Evolutionary conservation across 2,329 filamentous ascomycete species (phyloP).

Genomic region (Fusarium nematophilum): DNA sequence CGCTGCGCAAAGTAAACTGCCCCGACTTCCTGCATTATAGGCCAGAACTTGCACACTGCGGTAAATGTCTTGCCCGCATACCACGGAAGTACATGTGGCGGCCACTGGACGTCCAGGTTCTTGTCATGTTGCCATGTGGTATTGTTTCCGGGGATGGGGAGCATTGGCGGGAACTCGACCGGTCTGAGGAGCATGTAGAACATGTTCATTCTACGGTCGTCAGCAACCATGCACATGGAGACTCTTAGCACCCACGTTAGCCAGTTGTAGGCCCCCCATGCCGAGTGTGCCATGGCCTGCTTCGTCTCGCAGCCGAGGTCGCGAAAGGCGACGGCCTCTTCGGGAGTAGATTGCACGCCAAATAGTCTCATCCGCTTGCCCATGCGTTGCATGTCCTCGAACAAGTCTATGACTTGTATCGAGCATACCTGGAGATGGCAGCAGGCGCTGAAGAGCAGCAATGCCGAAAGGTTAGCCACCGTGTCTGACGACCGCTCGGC

Average conservation of each 20-base stretch:
- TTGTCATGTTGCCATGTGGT: constrained; percentile 13
- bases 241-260: neutral
- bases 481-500: constrained; percentile 30
- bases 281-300: neutral
- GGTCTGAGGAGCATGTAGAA: constrained; percentile 5
- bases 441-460: constrained; percentile 23
- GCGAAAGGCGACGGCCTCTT: neutral
- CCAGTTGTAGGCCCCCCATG: constrained; percentile 5
- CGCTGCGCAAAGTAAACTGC: no score
- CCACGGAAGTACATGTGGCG: constrained; percentile 17
- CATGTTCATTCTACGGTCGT: no score
- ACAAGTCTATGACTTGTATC: neutral
- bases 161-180: constrained; percentile 24
- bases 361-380: constrained; percentile 11
- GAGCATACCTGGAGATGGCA: constrained; percentile 7
- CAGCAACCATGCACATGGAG: neutral
- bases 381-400: constrained; percentile 9
- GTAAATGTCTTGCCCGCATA: constrained; percentile 32
- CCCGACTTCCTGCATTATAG: constrained; percentile 31
- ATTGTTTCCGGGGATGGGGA: constrained; percentile 23
- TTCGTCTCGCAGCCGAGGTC: neutral
- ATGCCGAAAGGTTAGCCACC: constrained; percentile 23
- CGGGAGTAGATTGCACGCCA: neutral
- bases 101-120: constrained; percentile 32
- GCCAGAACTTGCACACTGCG: constrained; percentile 29